phyloP scores from a whole-genome alignment of 495 filamentous ascomycete genomes.

The Penicillium silybi region DNA sequence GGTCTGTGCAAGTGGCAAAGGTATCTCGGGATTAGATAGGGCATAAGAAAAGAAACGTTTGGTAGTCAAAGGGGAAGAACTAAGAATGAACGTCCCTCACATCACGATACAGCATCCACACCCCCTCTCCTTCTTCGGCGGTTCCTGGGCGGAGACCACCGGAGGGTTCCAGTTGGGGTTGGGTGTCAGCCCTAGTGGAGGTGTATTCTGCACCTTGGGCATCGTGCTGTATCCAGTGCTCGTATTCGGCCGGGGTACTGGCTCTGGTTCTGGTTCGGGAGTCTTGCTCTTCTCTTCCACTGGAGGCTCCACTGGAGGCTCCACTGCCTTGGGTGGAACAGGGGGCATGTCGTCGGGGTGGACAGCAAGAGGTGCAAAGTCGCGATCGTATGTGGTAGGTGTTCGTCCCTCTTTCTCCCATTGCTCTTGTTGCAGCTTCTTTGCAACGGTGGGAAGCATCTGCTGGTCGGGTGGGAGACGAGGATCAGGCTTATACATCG shows the following conservation, averaged over 20 bases:
- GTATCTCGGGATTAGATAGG: slow-evolving; percentile 8
- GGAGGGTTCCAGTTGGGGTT: slow-evolving; percentile 38
- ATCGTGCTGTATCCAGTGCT: slow-evolving; percentile 50
- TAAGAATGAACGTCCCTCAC: slow-evolving; percentile 26
- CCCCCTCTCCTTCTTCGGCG: slow-evolving; percentile 40
- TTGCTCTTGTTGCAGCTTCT: slow-evolving; percentile 86
- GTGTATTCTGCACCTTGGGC: slow-evolving; percentile 48
- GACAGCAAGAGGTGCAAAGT: slow-evolving; percentile 73
- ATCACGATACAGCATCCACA: slow-evolving; percentile 54
- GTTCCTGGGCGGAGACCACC: slow-evolving; percentile 34
- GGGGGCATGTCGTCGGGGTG: slow-evolving; percentile 39
- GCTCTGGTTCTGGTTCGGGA: slow-evolving; percentile 30
- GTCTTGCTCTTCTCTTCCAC: slow-evolving; percentile 29
- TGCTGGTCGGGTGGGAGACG: slow-evolving; percentile 93
- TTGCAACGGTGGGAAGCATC: slow-evolving; percentile 89
- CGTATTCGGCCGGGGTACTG: slow-evolving; percentile 38
- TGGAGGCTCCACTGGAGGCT: slow-evolving; percentile 13
- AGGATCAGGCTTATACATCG: slow-evolving; percentile 94
- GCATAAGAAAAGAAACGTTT: background rate
- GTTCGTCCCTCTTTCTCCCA: slow-evolving; percentile 88
- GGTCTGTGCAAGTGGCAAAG: slow-evolving; percentile 8
- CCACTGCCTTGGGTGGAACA: slow-evolving; percentile 22
- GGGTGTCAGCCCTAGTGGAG: slow-evolving; percentile 29
- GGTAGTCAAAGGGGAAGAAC: background rate
- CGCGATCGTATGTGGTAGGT: slow-evolving; percentile 74